Evolutionary conservation across 2,329 filamentous ascomycete species (phyloP).

Genomic region (Aspergillus jensenii): DNA sequence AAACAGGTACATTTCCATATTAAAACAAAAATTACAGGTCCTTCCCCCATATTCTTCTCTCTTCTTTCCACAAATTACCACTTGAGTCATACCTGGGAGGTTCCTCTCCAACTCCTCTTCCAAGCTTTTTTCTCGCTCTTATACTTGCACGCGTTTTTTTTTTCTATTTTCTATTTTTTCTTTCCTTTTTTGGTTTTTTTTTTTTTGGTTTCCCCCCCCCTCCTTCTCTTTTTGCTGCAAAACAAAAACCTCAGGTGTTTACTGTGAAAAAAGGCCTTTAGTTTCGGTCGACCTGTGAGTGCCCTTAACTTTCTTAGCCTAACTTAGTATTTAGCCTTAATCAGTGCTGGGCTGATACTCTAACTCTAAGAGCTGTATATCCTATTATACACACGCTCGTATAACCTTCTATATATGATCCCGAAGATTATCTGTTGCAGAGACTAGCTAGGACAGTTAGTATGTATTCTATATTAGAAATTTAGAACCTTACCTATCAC

Average conservation of each 20-base stretch:
- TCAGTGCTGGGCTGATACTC: slow-evolving; percentile 19
- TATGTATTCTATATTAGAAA: neutral
- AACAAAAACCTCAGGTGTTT: neutral
- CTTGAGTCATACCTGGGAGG: no score
- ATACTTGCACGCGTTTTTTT: no score
- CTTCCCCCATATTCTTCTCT: no score
- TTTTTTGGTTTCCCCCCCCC: no score
- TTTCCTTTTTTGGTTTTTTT: no score
- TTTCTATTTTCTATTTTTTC: no score
- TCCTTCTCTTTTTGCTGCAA: no score
- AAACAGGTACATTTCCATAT: no score
- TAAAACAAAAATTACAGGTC: no score
- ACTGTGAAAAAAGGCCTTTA: neutral
- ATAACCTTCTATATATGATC: slow-evolving; percentile 16
- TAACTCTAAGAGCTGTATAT: slow-evolving; percentile 19
- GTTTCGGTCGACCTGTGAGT: neutral
- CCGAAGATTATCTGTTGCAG: slow-evolving; percentile 13
- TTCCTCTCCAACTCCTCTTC: no score
- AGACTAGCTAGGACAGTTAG: slow-evolving; percentile 18
- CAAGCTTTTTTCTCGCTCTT: no score
- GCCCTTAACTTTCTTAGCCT: neutral
- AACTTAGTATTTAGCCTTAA: neutral
- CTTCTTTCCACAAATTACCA: no score
- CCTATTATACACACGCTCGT: slow-evolving; percentile 17
- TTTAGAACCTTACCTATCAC: slow-evolving; percentile 20